phyloP scores from a whole-genome alignment of 2,329 filamentous ascomycete genomes.

The Fusarium brachygibbosum region DNA sequence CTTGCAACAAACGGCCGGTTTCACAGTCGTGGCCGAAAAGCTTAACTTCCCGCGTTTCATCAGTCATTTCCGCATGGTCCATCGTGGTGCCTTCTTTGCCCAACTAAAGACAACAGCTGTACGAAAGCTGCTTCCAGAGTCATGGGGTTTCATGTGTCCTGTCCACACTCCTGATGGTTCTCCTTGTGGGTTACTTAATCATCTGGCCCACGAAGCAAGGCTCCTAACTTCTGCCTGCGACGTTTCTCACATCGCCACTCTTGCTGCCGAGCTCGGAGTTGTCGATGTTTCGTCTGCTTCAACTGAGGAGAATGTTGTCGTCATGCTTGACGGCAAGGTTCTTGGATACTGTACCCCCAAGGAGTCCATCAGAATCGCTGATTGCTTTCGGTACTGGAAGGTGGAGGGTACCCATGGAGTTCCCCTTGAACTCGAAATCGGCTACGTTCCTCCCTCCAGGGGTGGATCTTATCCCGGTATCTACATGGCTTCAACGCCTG shows the following conservation, averaged over 20 bases:
- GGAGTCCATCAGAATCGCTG: constrained; percentile 83
- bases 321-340: constrained; percentile 91
- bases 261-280: constrained; percentile 85
- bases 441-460: constrained; percentile 87
- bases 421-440: constrained; percentile 88
- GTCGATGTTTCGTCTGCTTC: constrained; percentile 81
- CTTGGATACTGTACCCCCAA: constrained; percentile 91
- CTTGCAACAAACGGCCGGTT: constrained; percentile 93
- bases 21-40: constrained; percentile 97
- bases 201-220: constrained; percentile 87
- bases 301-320: constrained; percentile 84
- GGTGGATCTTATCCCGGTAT: constrained; percentile 97
- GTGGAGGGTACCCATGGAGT: constrained; percentile 86
- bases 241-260: constrained; percentile 77
- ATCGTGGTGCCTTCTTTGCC: constrained; percentile 98
- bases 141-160: constrained; percentile 97
- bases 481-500: constrained; percentile 89
- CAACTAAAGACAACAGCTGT: constrained; percentile 98
- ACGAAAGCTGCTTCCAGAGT: constrained; percentile 93
- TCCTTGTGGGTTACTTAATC: constrained; percentile 94
- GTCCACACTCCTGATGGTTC: constrained; percentile 97
- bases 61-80: constrained; percentile 98
- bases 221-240: constrained; percentile 83
- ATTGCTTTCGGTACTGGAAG: constrained; percentile 95
- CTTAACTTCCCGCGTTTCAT: constrained; percentile 99